These are phyloP conservation scores for Gracilaria gracilis DNA, from an alignment of 23 red algal species.

Conservation along the genomic window DNA sequence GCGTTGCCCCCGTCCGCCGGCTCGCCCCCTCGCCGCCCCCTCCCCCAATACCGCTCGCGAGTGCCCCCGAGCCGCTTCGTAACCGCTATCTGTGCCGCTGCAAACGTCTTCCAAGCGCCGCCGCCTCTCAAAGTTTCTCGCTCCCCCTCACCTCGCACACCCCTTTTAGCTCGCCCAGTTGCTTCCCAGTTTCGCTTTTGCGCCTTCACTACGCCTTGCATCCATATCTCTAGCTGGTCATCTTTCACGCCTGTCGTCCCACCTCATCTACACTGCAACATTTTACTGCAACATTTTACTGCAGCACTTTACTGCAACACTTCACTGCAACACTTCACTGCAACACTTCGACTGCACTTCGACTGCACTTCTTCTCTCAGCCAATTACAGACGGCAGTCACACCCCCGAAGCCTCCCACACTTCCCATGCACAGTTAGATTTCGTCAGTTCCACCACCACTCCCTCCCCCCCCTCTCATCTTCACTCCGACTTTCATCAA, in stretches of 20 bases:
- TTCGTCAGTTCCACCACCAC: neutral
- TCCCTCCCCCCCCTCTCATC: neutral
- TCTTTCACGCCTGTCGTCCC: constrained; percentile 35
- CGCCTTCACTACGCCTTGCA: neutral
- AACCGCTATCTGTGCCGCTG: constrained; percentile 1
- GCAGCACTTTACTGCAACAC: no score
- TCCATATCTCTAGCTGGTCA: neutral
- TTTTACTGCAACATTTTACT: neutral
- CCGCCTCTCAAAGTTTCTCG: neutral
- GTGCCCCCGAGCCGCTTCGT: constrained; percentile 1
- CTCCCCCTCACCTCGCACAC: neutral
- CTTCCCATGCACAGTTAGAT: constrained; percentile 38
- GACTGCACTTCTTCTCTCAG: constrained; percentile 1
- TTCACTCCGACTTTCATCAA: neutral
- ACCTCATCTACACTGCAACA: constrained; percentile 27
- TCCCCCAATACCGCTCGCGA: neutral
- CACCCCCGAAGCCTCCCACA: neutral
- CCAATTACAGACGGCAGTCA: constrained; percentile 23
- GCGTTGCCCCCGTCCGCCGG: neutral
- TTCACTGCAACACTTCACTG: no score
- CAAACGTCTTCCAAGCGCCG: neutral
- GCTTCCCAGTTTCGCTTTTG: neutral
- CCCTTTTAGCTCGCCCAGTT: constrained; percentile 28
- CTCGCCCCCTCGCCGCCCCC: neutral
- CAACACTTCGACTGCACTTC: constrained; percentile 6